These are phyloP conservation scores for Elsinoe batatas DNA, from an alignment of 2,329 filamentous ascomycete species.

Conservation along the genomic window DNA sequence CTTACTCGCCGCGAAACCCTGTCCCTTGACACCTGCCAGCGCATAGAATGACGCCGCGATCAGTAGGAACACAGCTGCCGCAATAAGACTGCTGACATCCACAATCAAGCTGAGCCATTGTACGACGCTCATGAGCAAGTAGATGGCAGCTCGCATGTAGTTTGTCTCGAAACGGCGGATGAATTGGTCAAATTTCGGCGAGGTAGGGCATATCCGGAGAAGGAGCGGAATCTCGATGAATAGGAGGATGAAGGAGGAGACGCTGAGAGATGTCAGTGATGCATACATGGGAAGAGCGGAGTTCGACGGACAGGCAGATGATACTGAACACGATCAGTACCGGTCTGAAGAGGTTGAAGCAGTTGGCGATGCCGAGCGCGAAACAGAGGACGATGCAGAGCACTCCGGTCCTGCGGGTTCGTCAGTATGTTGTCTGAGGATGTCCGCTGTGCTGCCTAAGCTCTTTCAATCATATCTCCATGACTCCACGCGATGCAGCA, in stretches of 20 bases:
- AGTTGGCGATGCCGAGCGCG: constrained; percentile 58
- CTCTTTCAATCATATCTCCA: constrained; percentile 10
- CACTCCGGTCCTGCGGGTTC: constrained; percentile 40
- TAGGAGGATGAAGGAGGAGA: constrained; percentile 40
- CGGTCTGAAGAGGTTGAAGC: constrained; percentile 46
- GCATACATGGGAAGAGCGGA: background rate
- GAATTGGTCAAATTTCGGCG: constrained; percentile 72
- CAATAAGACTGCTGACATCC: constrained; percentile 64
- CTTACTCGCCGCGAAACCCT: constrained; percentile 87
- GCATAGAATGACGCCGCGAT: constrained; percentile 73
- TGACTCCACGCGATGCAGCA: background rate
- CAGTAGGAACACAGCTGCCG: constrained; percentile 70
- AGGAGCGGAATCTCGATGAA: constrained; percentile 74
- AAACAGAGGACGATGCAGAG: constrained; percentile 56
- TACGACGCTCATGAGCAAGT: constrained; percentile 66
- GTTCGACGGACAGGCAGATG: constrained; percentile 39
- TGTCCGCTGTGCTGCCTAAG: background rate
- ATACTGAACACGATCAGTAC: constrained; percentile 52
- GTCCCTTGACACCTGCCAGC: constrained; percentile 68
- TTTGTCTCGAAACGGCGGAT: constrained; percentile 92
- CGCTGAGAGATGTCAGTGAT: constrained; percentile 24
- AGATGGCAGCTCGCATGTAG: constrained; percentile 89
- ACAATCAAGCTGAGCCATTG: constrained; percentile 74
- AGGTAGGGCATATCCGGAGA: constrained; percentile 95
- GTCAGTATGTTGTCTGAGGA: constrained; percentile 17